These are phyloP conservation scores for Chaetomium globosum DNA, from an alignment of 2,329 filamentous ascomycete genomes.

Conservation along the genomic window DNA sequence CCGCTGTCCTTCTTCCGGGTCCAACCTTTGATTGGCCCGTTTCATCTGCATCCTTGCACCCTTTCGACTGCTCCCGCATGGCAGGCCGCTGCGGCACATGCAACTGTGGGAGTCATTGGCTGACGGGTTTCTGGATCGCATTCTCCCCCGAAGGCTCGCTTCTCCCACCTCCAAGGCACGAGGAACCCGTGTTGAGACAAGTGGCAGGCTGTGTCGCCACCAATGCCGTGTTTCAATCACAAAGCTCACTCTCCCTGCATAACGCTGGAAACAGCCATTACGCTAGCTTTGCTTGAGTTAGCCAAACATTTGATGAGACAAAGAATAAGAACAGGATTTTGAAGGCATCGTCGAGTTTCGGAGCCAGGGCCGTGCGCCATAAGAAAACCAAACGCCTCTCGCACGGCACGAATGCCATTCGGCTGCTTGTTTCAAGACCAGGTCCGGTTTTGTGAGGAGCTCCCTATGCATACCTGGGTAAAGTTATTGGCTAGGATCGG, in stretches of 20 bases:
- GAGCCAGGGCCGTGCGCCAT: background rate
- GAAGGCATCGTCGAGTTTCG: background rate
- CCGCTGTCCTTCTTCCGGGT: constrained; percentile 35
- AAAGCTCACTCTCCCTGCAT: background rate
- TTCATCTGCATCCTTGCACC: constrained; percentile 23
- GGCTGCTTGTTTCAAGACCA: background rate
- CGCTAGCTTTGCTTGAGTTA: background rate
- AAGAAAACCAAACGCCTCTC: too few species aligned
- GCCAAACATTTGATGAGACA: background rate
- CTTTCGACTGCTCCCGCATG: constrained; percentile 24
- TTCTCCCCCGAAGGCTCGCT: constrained; percentile 14
- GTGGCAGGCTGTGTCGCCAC: background rate
- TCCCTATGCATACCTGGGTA: background rate
- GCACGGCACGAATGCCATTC: background rate
- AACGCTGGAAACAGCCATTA: background rate
- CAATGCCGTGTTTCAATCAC: constrained; percentile 5
- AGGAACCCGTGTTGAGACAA: background rate
- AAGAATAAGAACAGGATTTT: background rate
- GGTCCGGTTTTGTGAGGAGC: background rate
- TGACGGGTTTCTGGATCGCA: background rate
- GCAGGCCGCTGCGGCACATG: constrained; percentile 18
- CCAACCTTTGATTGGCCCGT: constrained; percentile 29
- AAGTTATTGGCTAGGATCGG: background rate
- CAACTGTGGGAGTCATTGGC: constrained; percentile 20
- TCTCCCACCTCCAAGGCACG: constrained; percentile 1